Conservation (phyloP, 1,284 basidiomycete species). For the Melanopsichium pennsylvanicum region DNA sequence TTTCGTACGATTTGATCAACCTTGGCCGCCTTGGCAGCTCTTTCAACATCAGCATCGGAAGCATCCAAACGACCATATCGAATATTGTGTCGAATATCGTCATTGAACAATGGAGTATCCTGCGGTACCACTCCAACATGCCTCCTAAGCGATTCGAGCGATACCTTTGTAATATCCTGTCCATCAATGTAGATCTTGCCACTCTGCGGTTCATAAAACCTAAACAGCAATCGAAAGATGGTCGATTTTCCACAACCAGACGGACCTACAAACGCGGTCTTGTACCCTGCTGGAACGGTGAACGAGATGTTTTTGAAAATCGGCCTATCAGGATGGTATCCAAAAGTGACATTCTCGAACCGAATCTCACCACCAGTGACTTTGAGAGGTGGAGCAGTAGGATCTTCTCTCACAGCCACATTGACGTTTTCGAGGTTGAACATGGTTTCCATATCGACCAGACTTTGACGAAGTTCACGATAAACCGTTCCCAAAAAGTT, state of each 20-base stretch:
- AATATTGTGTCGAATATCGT: constrained; percentile 92
- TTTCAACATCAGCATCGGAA: constrained; percentile 84
- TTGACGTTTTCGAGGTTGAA: constrained; percentile 90
- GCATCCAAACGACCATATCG: constrained; percentile 90
- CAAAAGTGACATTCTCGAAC: constrained; percentile 91
- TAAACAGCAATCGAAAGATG: constrained; percentile 88
- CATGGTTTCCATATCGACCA: constrained; percentile 95
- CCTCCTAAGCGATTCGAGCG: constrained; percentile 77
- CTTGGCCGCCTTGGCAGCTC: constrained; percentile 83
- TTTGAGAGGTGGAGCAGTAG: constrained; percentile 74
- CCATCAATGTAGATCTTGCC: constrained; percentile 86
- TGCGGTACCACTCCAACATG: constrained; percentile 94
- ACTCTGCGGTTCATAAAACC: constrained; percentile 86
- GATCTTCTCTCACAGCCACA: constrained; percentile 77
- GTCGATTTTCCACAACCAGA: constrained; percentile 99
- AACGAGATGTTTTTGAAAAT: constrained; percentile 84
- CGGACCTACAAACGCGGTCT: constrained; percentile 94
- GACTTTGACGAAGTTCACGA: constrained; percentile 90
- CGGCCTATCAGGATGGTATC: constrained; percentile 85
- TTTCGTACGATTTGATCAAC: constrained; percentile 82
- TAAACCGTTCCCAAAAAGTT: constrained; percentile 98
- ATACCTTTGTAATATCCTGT: constrained; percentile 81
- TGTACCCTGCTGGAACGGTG: constrained; percentile 90
- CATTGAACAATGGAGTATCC: constrained; percentile 96
- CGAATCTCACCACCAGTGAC: constrained; percentile 83